phyloP scores from a whole-genome alignment of 148 eudicot genomes.

The Vaccinium corymbosum region DNA sequence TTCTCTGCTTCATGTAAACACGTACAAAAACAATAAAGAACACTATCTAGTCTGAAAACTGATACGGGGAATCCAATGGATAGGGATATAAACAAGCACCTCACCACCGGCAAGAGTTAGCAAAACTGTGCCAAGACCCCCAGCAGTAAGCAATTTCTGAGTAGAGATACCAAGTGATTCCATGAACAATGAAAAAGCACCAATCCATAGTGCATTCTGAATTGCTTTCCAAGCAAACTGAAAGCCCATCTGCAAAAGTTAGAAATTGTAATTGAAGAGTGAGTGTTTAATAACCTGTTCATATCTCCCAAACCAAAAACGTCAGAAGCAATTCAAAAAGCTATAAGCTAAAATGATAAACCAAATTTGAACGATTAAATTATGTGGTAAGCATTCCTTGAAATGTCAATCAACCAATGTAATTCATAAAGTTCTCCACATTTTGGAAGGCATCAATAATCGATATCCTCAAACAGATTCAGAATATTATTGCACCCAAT shows the following conservation, averaged over 20 bases:
- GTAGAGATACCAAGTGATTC: slow-evolving; percentile 87
- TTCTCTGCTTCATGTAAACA: not conserved
- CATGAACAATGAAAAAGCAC: slow-evolving; percentile 74
- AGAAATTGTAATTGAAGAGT: not conserved
- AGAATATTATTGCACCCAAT: not conserved
- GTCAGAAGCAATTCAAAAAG: not conserved
- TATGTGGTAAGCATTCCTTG: not conserved
- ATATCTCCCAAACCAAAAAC: not conserved
- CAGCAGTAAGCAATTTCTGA: slow-evolving; percentile 80
- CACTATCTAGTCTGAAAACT: not conserved
- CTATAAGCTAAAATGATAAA: not conserved
- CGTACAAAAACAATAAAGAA: not conserved
- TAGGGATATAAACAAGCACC: slow-evolving; percentile 32
- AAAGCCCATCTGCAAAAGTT: slow-evolving; percentile 64
- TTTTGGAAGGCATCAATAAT: not conserved
- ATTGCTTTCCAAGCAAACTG: slow-evolving; percentile 89
- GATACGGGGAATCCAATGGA: not conserved
- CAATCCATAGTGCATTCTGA: slow-evolving; percentile 84
- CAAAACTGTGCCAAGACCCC: slow-evolving; percentile 92
- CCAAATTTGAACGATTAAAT: not conserved
- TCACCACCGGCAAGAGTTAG: slow-evolving; percentile 93
- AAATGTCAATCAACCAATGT: not conserved
- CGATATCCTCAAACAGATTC: not conserved
- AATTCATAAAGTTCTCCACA: not conserved
- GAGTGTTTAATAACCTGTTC: not conserved